Evolutionary conservation across 139 green algal genomes (phyloP), one percentile per base, ranked within the genome.

Genomic region (Ettlia oleoabundans): DNA sequence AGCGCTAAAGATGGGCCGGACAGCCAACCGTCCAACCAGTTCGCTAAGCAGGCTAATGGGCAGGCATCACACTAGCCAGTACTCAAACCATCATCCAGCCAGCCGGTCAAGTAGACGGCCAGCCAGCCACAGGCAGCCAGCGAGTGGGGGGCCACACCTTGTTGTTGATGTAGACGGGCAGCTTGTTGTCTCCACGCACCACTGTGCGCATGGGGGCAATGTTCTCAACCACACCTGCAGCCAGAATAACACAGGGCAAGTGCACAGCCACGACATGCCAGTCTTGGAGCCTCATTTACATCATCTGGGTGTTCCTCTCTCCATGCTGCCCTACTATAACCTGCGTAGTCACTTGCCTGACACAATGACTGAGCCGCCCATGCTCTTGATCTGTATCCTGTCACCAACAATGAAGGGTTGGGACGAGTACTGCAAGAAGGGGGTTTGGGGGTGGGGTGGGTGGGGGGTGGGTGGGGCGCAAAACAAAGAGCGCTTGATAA

Each of bases 361-460:
- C 7, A 61, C 77, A 42, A 82, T 82, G n/a, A 38, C 55, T n/a
- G 55, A 63, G 3, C 84, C 87, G n/a, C 33, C 26, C 26, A 81
- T 73, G 32, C 71, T 87, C 70, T 88, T 90, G 40, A 93, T 80
- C 82, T 90, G 82, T 26, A 93, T 76, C 2, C 83, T 58, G 30
- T 93, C 89, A 1, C 87, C 89, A 35, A 84, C 81, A 6, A 92
- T 74, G 70, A 92, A 92, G 1, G 84, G 84, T 43, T 72, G 64
- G 1, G 88, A 86, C 41, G 86, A 78, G 65, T 87, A 91, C 85
- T 84, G 64, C 19, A 19, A 18, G 5, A 28, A 24, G 58, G 58
- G 21, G 58, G 21, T n/a, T 66, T 22, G 8, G 22, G 24, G 37
- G 53, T 2, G 32, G 4, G 53, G 5, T 8, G 35, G 8, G 21